These are phyloP conservation scores for Saccharum hybrid DNA, from an alignment of 202 grass and related monocot genomes.

Conservation along the genomic window DNA sequence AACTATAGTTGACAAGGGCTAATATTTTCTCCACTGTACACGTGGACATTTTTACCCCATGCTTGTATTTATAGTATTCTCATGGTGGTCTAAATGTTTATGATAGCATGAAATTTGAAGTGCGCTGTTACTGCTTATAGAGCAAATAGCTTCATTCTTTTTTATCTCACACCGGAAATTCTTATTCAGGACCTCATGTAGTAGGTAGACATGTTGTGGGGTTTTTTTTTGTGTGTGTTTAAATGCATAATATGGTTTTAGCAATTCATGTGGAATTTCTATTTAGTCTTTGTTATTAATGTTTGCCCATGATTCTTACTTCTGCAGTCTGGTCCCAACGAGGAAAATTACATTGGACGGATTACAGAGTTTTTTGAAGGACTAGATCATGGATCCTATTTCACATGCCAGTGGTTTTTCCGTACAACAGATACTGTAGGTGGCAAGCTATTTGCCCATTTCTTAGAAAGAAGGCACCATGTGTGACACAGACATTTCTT, in stretches of 20 bases:
- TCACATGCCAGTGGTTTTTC: constrained; percentile 72
- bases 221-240: background rate
- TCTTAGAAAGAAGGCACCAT: background rate
- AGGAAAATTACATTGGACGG: constrained; percentile 64
- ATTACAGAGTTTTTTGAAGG: constrained; percentile 71
- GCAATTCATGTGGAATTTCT: background rate
- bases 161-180: background rate
- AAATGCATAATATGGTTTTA: background rate
- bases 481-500: background rate
- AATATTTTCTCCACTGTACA: background rate
- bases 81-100: background rate
- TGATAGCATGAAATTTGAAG: background rate
- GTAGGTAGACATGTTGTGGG: too few species aligned
- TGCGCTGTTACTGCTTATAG: background rate
- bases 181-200: background rate
- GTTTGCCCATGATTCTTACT: background rate
- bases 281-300: background rate
- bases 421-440: constrained; percentile 62
- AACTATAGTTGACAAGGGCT: background rate
- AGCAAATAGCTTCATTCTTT: background rate
- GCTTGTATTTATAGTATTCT: background rate
- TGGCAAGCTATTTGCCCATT: background rate
- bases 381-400: constrained; percentile 44
- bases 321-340: constrained; percentile 49
- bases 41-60: background rate